Percentiles rank a stretch among this genome's conserved stretches.
phyloP scores from a whole-genome alignment of 2,329 filamentous ascomycete genomes.

The Fusarium robinianum region DNA sequence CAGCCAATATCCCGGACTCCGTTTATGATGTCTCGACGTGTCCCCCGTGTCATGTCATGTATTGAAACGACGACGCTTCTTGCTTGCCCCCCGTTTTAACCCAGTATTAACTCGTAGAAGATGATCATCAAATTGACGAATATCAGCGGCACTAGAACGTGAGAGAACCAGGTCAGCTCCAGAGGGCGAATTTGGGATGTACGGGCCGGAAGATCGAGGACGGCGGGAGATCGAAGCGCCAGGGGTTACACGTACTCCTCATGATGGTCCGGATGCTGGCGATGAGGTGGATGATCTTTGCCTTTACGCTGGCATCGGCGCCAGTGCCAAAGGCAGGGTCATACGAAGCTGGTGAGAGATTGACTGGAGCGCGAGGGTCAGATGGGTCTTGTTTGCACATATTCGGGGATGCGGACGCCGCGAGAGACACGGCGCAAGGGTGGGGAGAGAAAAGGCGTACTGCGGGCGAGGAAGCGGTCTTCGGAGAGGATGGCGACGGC shows the following conservation, averaged over 20 bases:
- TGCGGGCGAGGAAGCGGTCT: conserved; percentile 85
- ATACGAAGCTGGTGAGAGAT: conserved; percentile 71
- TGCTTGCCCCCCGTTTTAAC: conserved; percentile 51
- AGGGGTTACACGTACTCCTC: conserved; percentile 67
- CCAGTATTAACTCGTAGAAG: conserved; percentile 77
- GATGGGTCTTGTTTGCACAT: conserved; percentile 5
- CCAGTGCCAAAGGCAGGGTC: conserved; percentile 80
- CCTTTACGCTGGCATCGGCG: conserved; percentile 78
- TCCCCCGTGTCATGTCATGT: conserved; percentile 25
- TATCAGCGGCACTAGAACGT: conserved; percentile 76
- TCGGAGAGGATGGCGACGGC: conserved; percentile 92
- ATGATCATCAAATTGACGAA: conserved; percentile 82
- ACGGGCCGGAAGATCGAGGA: no score
- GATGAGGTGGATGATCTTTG: conserved; percentile 86
- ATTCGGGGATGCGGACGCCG: no score
- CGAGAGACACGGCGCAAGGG: neutral
- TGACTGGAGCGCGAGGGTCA: conserved; percentile 57
- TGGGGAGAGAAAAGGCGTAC: conserved; percentile 35
- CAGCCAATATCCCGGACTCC: conserved; percentile 26
- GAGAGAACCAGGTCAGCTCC: conserved; percentile 12
- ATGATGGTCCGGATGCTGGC: conserved; percentile 89
- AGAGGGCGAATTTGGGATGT: no score
- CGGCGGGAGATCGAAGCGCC: neutral
- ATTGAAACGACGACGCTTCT: conserved; percentile 1
- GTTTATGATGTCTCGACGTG: conserved; percentile 25